Evolutionary conservation across 495 filamentous ascomycete genomes (phyloP).

Genomic region (Trichoderma virens): DNA sequence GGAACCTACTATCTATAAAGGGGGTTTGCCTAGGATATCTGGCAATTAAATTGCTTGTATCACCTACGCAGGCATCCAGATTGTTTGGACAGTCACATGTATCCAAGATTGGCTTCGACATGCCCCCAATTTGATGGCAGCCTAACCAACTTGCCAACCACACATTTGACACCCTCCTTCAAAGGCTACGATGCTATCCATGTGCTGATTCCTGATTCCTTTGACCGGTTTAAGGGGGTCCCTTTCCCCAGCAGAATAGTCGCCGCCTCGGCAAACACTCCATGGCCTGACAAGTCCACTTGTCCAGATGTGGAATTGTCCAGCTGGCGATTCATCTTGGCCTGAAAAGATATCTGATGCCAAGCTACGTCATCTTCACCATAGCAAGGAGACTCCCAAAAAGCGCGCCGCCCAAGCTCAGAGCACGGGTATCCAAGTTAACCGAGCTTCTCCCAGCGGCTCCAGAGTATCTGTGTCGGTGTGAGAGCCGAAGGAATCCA

Average conservation of each 20-base stretch:
- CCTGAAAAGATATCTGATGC: not conserved
- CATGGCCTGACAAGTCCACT: not conserved
- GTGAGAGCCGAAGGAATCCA: not conserved
- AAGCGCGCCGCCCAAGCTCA: not conserved
- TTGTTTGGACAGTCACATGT: too few species aligned
- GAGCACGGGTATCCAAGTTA: not conserved
- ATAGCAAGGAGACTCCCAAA: too few species aligned
- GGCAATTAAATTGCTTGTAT: too few species aligned
- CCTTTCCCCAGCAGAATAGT: not conserved
- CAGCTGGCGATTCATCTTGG: not conserved
- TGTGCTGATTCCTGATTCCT: too few species aligned
- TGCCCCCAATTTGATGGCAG: not conserved
- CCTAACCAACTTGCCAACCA: not conserved
- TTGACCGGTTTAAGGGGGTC: slow-evolving; percentile 4
- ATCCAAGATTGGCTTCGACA: not conserved
- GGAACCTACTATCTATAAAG: too few species aligned
- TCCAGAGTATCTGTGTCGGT: not conserved
- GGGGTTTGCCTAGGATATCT: not conserved
- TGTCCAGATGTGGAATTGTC: not conserved
- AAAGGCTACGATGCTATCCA: not conserved
- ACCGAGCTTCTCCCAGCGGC: not conserved
- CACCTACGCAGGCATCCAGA: too few species aligned
- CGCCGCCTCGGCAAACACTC: not conserved
- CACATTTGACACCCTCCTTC: not conserved
- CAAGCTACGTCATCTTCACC: slow-evolving; percentile 2